Base-by-base conservation (phyloP, 75 land plant genomes). In the Picea glauca region DNA sequence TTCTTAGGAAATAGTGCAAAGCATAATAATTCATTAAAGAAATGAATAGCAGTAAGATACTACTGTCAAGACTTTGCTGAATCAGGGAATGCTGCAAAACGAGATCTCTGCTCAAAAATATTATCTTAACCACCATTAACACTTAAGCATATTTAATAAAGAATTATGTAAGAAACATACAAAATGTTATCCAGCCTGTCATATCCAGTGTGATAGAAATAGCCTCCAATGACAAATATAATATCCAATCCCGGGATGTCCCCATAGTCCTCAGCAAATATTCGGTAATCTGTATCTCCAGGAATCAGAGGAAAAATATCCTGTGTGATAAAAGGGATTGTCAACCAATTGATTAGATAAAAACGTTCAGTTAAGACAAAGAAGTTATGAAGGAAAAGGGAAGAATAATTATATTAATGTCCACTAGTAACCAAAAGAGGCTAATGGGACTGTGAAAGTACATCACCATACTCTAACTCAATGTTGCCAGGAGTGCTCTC, bases 261-360 rank as follows among this genome's bases (percentile, higher is more conserved):
- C 5, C 91, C 89, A 88, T 80, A 87, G 81, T 96, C 99, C 72
- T 94, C 72, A 63, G 99, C 85, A 79, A 96, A 91, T 11, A 96
- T 93, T 81, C 99, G 84, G 78, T 94, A 96, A 79, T 96, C 99
- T 46, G 99, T 96, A 74, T 96, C 99, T 38, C 99, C 99, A 77
- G 99, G 99, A 78, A 96, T 90, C 60, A 91, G 79, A 23, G 92
- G 93, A 76, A 94, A 94, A 26, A 94, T 83, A 84, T 96, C 99
- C 93, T 96, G 92, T 84, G 83, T 13, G 63, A 1, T 66, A 54
- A 21, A 38, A 61, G 17, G 3, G 5, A 66, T 60, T 4, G 15
- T 21, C 31, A 13, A 9, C 58, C 20, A 58, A 58, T 35, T 20
- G 58, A n/a, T 14, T n/a, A 32, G 18, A 46, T 12, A 76, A 13